phyloP scores from a whole-genome alignment of 202 grass and related monocot species.

The Bolboschoenoplectus hybrid region DNA sequence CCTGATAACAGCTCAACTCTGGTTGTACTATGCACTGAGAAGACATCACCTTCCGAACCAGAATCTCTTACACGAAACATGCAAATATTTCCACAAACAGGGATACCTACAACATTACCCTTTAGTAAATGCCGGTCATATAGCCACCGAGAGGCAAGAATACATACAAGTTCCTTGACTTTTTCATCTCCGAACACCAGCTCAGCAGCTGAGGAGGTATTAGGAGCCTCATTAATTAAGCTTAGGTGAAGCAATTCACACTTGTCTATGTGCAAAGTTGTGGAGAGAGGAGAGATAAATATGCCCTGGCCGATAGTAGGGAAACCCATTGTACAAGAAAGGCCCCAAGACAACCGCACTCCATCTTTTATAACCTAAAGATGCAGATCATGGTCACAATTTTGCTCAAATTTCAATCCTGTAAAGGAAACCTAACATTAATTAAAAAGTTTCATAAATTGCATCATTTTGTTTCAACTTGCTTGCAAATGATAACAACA shows the following conservation, averaged over 20 bases:
- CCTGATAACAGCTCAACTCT: constrained; percentile 61
- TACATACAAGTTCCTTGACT: constrained; percentile 62
- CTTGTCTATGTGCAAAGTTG: constrained; percentile 47
- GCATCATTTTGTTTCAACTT: constrained; percentile 19
- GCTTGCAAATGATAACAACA: not conserved
- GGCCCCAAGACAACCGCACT: constrained; percentile 79
- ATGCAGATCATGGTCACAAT: constrained; percentile 29
- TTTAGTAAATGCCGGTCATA: constrained; percentile 68
- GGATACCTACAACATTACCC: constrained; percentile 66
- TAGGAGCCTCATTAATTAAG: constrained; percentile 44
- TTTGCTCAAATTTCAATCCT: constrained; percentile 22
- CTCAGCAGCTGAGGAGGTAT: constrained; percentile 52
- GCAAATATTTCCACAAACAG: constrained; percentile 62
- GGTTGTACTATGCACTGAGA: constrained; percentile 54
- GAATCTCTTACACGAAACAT: constrained; percentile 55
- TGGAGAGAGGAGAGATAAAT: constrained; percentile 58
- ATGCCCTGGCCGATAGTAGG: constrained; percentile 51
- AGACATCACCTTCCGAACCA: constrained; percentile 49
- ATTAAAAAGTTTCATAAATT: constrained; percentile 6
- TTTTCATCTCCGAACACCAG: constrained; percentile 71
- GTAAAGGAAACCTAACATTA: constrained; percentile 23
- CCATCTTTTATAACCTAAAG: constrained; percentile 75
- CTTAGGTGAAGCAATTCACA: constrained; percentile 71
- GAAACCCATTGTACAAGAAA: constrained; percentile 70
- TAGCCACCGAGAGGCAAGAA: constrained; percentile 66